Conservation (phyloP, 2,329 filamentous ascomycete genomes). For the Sclerotinia minor region DNA sequence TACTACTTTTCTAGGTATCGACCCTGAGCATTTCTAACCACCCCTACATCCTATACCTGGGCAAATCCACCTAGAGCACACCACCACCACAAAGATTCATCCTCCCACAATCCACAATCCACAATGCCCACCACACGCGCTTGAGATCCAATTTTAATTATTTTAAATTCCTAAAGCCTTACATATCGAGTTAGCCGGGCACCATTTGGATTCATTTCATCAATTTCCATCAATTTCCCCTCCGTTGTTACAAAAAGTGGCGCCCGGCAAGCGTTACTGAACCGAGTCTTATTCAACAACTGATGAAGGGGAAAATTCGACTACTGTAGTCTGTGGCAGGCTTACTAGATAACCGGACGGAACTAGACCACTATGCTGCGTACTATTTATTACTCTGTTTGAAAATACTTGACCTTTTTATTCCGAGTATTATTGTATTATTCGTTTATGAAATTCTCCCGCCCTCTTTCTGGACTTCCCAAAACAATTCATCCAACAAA, state of each 20-base stretch:
- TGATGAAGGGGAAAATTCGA: conserved; percentile 9
- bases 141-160: conserved; percentile 21
- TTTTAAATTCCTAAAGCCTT: conserved; percentile 15
- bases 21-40: conserved; percentile 11
- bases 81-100: conserved; percentile 14
- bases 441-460: conserved; percentile 5
- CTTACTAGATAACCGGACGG: conserved; percentile 18
- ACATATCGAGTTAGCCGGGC: conserved; percentile 3
- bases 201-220: conserved; percentile 14
- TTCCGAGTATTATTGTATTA: conserved; percentile 1
- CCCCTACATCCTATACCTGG: conserved; percentile 22
- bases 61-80: conserved; percentile 14
- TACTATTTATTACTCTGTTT: background rate
- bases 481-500: conserved; percentile 19
- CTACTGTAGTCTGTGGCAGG: background rate
- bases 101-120: conserved; percentile 20
- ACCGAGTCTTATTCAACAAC: conserved; percentile 15
- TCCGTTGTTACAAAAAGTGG: conserved; percentile 19
- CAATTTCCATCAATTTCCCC: conserved; percentile 8
- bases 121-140: conserved; percentile 24
- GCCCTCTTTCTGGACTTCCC: conserved; percentile 3
- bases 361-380: conserved; percentile 1
- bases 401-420: background rate
- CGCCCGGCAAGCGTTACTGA: conserved; percentile 23
- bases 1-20: conserved; percentile 1